A percentile compares a stretch with the other conserved stretches of the same genome.
Evolutionary conservation across 2,329 filamentous ascomycete genomes (phyloP).

Genomic region (Shiraia sp.): DNA sequence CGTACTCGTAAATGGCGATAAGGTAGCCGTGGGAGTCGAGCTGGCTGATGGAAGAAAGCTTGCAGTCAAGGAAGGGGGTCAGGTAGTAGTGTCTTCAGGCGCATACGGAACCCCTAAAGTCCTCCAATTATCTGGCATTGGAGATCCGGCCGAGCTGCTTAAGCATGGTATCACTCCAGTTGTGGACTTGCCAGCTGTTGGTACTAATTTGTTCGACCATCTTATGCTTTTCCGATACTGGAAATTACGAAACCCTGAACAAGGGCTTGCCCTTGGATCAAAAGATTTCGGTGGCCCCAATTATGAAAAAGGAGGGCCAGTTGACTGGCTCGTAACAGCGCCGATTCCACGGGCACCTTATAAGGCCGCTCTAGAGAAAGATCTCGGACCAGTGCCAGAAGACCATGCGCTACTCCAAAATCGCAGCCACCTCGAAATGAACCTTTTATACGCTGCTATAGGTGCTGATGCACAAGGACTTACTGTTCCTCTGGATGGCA

Average conservation of each 20-base stretch:
- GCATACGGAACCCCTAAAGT: slow-evolving; percentile 35
- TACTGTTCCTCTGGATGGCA: slow-evolving; percentile 21
- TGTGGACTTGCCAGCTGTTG: slow-evolving; percentile 63
- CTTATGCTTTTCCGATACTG: slow-evolving; percentile 27
- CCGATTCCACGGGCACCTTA: slow-evolving; percentile 9
- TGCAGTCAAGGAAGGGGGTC: slow-evolving; percentile 6
- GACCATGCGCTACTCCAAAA: slow-evolving; percentile 12
- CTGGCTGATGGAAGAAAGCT: slow-evolving; percentile 8
- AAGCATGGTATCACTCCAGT: slow-evolving; percentile 56
- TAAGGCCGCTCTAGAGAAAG: slow-evolving; percentile 20
- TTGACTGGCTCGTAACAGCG: slow-evolving; percentile 23
- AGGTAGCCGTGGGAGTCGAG: too few relatives aligned
- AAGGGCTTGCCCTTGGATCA: slow-evolving; percentile 24
- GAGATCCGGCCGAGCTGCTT: slow-evolving; percentile 50
- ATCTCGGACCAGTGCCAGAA: slow-evolving; percentile 13
- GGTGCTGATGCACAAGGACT: slow-evolving; percentile 16
- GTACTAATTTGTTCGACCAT: slow-evolving; percentile 66
- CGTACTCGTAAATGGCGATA: too few relatives aligned
- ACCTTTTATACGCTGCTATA: slow-evolving; percentile 18
- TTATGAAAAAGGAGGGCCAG: slow-evolving; percentile 25
- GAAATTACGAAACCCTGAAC: slow-evolving; percentile 29
- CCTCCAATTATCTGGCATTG: slow-evolving; percentile 38
- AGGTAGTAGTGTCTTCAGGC: slow-evolving; percentile 37
- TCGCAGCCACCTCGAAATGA: slow-evolving; percentile 23
- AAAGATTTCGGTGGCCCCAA: slow-evolving; percentile 18